Percentiles rank a stretch among this genome's conserved stretches.
Conservation (phyloP, 2,329 filamentous ascomycete species). For the Cladosporium sp. region DNA sequence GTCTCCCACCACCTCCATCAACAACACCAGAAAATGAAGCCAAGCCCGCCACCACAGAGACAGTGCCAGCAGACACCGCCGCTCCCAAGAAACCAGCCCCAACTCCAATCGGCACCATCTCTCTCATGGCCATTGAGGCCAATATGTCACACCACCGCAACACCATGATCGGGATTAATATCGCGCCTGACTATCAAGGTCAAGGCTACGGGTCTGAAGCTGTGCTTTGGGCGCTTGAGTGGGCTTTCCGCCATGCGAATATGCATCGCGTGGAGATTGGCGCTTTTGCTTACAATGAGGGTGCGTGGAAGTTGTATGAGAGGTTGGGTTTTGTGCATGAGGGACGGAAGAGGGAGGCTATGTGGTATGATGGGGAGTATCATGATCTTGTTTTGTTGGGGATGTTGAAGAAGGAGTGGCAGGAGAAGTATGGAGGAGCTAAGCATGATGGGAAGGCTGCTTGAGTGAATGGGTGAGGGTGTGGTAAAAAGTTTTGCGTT, state of each 20-base stretch:
- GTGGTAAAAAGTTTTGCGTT: too few species aligned
- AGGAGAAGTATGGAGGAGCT: conserved; percentile 23
- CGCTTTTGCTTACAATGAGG: conserved; percentile 44
- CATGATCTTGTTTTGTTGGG: conserved; percentile 37
- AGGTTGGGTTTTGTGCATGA: conserved; percentile 51
- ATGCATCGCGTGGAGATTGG: conserved; percentile 49
- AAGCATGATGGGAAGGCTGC: neutral
- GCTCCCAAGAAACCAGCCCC: conserved; percentile 14
- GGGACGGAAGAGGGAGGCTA: conserved; percentile 45
- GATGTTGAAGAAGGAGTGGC: conserved; percentile 48
- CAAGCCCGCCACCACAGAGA: neutral
- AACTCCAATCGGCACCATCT: conserved; percentile 40
- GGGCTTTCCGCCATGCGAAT: conserved; percentile 49
- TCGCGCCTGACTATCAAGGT: conserved; percentile 41
- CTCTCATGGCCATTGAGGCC: conserved; percentile 31
- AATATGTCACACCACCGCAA: conserved; percentile 44
- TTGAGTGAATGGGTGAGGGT: neutral
- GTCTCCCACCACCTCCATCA: conserved; percentile 32
- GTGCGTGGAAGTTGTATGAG: conserved; percentile 48
- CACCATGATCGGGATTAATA: conserved; percentile 45
- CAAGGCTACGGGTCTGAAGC: conserved; percentile 52
- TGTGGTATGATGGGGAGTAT: conserved; percentile 49
- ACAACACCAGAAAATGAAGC: conserved; percentile 8
- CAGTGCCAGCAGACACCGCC: neutral
- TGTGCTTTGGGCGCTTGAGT: conserved; percentile 51